Conservation (phyloP, 116 monocot species). For the Dioscorea cayenensis region DNA sequence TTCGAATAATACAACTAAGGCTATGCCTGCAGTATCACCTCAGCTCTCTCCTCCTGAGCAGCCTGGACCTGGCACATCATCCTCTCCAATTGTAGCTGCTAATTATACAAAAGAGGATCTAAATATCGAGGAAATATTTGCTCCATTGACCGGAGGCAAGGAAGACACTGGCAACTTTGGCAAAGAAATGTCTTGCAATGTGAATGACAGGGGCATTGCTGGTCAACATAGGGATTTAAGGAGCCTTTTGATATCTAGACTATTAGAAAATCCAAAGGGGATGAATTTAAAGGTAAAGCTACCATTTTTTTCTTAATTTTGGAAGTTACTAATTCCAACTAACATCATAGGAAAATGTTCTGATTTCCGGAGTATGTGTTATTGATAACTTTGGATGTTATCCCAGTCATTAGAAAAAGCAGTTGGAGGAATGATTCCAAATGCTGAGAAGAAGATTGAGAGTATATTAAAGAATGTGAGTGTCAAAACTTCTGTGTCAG, state of each 20-base stretch:
- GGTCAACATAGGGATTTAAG: constrained; percentile 45
- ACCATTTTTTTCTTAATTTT: background rate
- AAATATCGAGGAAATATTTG: constrained; percentile 31
- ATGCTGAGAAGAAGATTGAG: constrained; percentile 58
- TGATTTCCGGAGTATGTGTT: background rate
- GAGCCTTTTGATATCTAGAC: constrained; percentile 35
- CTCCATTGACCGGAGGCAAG: constrained; percentile 25
- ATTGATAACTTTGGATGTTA: background rate
- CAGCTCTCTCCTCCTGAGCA: constrained; percentile 53
- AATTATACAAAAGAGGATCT: constrained; percentile 21
- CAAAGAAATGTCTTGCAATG: constrained; percentile 32
- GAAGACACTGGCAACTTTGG: constrained; percentile 44
- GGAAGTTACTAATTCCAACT: background rate
- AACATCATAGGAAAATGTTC: background rate
- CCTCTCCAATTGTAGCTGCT: constrained; percentile 25
- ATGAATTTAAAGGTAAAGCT: constrained; percentile 67
- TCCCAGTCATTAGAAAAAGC: constrained; percentile 76
- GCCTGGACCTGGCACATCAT: constrained; percentile 14
- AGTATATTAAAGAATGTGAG: constrained; percentile 66
- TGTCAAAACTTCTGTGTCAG: constrained; percentile 7
- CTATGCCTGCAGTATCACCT: constrained; percentile 41
- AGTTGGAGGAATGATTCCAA: constrained; percentile 47
- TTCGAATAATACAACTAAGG: constrained; percentile 35
- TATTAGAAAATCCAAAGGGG: constrained; percentile 69
- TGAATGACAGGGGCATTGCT: constrained; percentile 8